Evolutionary conservation across 2,329 filamentous ascomycete species (phyloP).

Genomic region (Aspergillus sojae): DNA sequence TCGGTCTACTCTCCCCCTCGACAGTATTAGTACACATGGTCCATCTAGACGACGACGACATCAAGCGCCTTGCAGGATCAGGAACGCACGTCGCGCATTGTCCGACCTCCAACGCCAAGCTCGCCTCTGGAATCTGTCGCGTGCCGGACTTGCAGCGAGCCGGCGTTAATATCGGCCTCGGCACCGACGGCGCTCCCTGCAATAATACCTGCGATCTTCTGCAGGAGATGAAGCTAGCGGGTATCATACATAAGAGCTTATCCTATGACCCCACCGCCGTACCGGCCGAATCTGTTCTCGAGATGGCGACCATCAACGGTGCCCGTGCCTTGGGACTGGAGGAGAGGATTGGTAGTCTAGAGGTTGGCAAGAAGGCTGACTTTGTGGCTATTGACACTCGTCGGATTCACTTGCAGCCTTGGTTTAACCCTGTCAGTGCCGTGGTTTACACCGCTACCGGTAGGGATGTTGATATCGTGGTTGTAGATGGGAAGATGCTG

Average conservation of each 20-base stretch:
- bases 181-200: slow-evolving; percentile 58
- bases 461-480: slow-evolving; percentile 47
- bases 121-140: slow-evolving; percentile 54
- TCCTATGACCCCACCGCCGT: slow-evolving; percentile 47
- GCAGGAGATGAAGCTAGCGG: slow-evolving; percentile 56
- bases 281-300: slow-evolving; percentile 50
- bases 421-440: slow-evolving; percentile 42
- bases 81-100: slow-evolving; percentile 54
- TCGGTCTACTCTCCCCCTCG: slow-evolving; percentile 28
- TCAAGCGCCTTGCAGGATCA: slow-evolving; percentile 42
- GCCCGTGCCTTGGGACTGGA: slow-evolving; percentile 52
- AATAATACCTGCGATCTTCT: slow-evolving; percentile 57
- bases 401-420: slow-evolving; percentile 40
- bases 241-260: slow-evolving; percentile 52
- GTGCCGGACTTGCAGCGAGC: slow-evolving; percentile 49
- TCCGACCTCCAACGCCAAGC: slow-evolving; percentile 56
- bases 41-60: slow-evolving; percentile 52
- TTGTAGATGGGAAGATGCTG: slow-evolving; percentile 47
- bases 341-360: slow-evolving; percentile 41
- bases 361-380: slow-evolving; percentile 48
- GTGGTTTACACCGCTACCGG: slow-evolving; percentile 49
- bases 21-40: slow-evolving; percentile 58
- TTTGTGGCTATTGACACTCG: slow-evolving; percentile 39
- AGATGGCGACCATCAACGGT: slow-evolving; percentile 57
- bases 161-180: slow-evolving; percentile 52